Evolutionary conservation across 2,329 filamentous ascomycete genomes (phyloP).

Genomic region (Biscogniauxia marginata): DNA sequence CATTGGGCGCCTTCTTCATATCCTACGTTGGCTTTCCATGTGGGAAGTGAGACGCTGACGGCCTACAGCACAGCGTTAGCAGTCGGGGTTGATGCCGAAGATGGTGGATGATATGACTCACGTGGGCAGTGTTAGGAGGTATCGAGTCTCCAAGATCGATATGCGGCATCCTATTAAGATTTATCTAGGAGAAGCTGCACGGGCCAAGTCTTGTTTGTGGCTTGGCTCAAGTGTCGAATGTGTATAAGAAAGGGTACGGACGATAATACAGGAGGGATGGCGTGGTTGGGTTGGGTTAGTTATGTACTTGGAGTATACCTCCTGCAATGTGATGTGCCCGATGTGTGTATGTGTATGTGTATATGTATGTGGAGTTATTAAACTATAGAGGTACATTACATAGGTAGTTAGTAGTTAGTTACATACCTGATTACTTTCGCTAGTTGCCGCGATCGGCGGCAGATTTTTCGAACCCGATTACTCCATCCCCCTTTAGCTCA

Average conservation of each 20-base stretch:
- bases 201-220: not conserved
- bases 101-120: slow-evolving; percentile 42
- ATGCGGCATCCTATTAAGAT: slow-evolving; percentile 40
- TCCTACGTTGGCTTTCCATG: slow-evolving; percentile 85
- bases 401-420: too few species aligned
- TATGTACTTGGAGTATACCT: too few species aligned
- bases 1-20: slow-evolving; percentile 92
- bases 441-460: slow-evolving; percentile 28
- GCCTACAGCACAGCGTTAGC: slow-evolving; percentile 54
- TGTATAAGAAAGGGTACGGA: too few species aligned
- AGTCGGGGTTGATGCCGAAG: not conserved
- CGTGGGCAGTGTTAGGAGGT: slow-evolving; percentile 75
- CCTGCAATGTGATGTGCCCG: too few species aligned
- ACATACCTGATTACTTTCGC: not conserved
- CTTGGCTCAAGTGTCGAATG: not conserved
- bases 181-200: not conserved
- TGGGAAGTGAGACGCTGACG: slow-evolving; percentile 92
- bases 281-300: too few species aligned
- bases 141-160: slow-evolving; percentile 68
- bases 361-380: not conserved
- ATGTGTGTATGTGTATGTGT: not conserved
- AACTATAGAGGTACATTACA: too few species aligned
- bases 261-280: too few species aligned
- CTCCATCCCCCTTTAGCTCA: too few species aligned
- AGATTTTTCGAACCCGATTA: slow-evolving; percentile 12